Evolutionary conservation across 345 rosid species (phyloP).

Genomic region (Populus davidiana): DNA sequence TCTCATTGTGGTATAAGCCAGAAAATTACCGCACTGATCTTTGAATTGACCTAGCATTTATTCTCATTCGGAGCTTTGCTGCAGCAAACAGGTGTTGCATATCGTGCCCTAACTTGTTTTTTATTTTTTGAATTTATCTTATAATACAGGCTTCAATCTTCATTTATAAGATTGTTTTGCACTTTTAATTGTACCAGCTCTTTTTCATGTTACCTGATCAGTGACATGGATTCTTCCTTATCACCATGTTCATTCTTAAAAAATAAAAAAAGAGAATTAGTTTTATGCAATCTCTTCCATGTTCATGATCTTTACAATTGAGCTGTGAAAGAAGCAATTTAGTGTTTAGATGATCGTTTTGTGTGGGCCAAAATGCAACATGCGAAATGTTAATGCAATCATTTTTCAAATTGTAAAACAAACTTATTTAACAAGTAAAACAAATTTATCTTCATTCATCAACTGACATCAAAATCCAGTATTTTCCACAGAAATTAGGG

Average conservation of each 20-base stretch:
- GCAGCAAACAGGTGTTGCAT: constrained; percentile 26
- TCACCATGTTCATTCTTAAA: no score
- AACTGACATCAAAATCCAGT: no score
- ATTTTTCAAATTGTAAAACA: not conserved
- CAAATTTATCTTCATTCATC: not conserved
- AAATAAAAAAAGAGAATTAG: not conserved
- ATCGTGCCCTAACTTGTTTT: not conserved
- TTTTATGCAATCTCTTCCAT: not conserved
- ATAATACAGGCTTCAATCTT: not conserved
- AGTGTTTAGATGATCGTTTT: not conserved
- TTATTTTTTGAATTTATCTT: not conserved
- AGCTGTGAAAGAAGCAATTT: not conserved
- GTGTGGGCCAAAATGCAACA: not conserved
- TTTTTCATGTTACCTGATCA: not conserved
- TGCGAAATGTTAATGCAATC: not conserved
- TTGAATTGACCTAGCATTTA: constrained; percentile 26
- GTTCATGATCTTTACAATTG: not conserved
- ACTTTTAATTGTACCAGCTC: not conserved
- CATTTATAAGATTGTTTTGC: not conserved
- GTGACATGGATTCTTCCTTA: not conserved
- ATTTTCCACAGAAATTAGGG: not conserved
- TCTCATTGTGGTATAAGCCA: constrained; percentile 86
- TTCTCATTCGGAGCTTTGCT: not conserved
- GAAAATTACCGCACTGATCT: constrained; percentile 64
- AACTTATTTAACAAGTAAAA: no score